Evolutionary conservation across 2,329 filamentous ascomycete species (phyloP).

Genomic region (Septoria petroselini): DNA sequence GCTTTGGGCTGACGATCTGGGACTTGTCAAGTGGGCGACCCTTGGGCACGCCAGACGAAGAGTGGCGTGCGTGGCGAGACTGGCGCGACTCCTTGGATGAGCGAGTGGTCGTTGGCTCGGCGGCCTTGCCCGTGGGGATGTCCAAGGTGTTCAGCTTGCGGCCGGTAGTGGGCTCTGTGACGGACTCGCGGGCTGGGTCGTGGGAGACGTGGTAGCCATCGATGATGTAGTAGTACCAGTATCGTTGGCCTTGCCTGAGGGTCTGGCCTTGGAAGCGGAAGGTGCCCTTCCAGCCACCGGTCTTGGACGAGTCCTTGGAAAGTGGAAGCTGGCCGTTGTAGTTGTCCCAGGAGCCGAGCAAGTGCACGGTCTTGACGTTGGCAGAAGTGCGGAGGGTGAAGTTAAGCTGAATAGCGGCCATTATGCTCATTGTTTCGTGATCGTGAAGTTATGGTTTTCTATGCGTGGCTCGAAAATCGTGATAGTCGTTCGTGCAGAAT

Average conservation of each 20-base stretch:
- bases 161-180: constrained; percentile 91
- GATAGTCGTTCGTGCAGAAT: constrained; percentile 23
- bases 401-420: constrained; percentile 89
- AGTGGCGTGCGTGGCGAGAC: constrained; percentile 49
- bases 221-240: constrained; percentile 99
- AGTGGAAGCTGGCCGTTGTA: constrained; percentile 93
- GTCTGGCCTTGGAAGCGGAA: constrained; percentile 91
- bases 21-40: constrained; percentile 84
- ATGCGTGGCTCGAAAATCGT: constrained; percentile 18
- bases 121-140: constrained; percentile 58
- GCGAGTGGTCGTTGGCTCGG: constrained; percentile 43
- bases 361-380: constrained; percentile 94
- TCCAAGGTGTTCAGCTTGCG: constrained; percentile 97
- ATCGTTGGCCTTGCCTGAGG: constrained; percentile 82
- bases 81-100: constrained; percentile 44
- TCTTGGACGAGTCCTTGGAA: constrained; percentile 79
- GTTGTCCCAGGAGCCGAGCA: constrained; percentile 97
- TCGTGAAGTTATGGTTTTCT: constrained; percentile 28
- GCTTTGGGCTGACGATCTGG: constrained; percentile 87
- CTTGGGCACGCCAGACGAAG: constrained; percentile 67
- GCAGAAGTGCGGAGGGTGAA: constrained; percentile 94
- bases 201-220: constrained; percentile 98
- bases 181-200: constrained; percentile 85
- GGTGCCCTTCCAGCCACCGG: constrained; percentile 89
- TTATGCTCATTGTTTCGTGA: constrained; percentile 41